Percentiles rank a stretch among this genome's conserved stretches.
These are phyloP conservation scores for Coemansia sp. DNA, from an alignment of 192 early-diverging fungal genomes.

Conservation along the genomic window DNA sequence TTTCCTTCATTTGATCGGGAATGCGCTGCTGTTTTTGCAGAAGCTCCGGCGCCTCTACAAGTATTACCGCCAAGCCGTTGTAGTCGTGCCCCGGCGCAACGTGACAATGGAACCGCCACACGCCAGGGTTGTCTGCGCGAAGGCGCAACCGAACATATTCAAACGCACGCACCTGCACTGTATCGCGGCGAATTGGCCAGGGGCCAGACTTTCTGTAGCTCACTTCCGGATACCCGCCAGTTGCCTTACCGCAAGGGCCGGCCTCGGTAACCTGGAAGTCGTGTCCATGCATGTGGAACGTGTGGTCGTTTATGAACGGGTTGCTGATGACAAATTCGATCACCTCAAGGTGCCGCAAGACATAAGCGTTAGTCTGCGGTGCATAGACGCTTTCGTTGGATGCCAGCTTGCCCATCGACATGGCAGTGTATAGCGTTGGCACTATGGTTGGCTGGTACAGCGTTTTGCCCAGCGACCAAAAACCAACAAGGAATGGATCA, in stretches of 20 bases:
- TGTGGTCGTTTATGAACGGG: slow-evolving; percentile 58
- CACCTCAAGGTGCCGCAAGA: slow-evolving; percentile 17
- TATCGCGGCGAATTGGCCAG: slow-evolving; percentile 58
- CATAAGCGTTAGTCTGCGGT: background rate
- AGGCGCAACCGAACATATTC: slow-evolving; percentile 64
- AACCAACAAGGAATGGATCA: no score
- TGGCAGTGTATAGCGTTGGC: background rate
- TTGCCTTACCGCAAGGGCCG: slow-evolving; percentile 28
- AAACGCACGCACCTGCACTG: slow-evolving; percentile 54
- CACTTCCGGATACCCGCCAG: background rate
- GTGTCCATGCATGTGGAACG: slow-evolving; percentile 79
- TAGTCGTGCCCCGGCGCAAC: slow-evolving; percentile 45
- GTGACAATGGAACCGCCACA: slow-evolving; percentile 83
- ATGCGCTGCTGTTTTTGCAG: slow-evolving; percentile 17
- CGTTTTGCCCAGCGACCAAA: background rate
- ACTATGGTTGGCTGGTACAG: background rate
- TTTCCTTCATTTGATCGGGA: slow-evolving; percentile 41
- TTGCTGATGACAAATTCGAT: slow-evolving; percentile 67
- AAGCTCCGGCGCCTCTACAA: slow-evolving; percentile 62
- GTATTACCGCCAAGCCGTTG: slow-evolving; percentile 62
- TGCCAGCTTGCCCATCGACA: background rate
- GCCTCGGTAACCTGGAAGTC: slow-evolving; percentile 67
- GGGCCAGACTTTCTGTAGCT: background rate
- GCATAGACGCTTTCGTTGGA: background rate
- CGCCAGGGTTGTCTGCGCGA: slow-evolving; percentile 73